These are phyloP conservation scores for Leccinum disarticulatum DNA, from an alignment of 768 basidiomycete genomes.

Conservation along the genomic window DNA sequence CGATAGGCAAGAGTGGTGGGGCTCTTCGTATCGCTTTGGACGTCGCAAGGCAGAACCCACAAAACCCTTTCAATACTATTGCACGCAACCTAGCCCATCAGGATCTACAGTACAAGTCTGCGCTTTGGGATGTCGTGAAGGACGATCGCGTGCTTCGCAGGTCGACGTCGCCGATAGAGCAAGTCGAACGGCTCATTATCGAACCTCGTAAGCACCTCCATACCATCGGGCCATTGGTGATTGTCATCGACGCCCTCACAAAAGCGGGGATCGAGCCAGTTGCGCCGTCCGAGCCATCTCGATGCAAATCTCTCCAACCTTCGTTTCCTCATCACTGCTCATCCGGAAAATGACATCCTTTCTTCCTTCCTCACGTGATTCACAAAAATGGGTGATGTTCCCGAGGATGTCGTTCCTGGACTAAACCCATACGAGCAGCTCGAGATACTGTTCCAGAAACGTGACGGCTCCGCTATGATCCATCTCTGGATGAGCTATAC, in stretches of 20 bases:
- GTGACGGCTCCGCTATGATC: neutral
- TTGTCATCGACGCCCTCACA: neutral
- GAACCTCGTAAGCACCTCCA: neutral
- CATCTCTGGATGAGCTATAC: neutral
- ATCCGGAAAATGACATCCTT: no score
- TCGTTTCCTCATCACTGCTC: no score
- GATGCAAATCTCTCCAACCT: no score
- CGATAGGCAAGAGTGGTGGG: neutral
- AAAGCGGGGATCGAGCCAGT: neutral
- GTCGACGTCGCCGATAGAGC: neutral
- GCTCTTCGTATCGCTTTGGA: neutral
- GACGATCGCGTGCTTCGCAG: neutral
- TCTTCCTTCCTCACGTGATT: no score
- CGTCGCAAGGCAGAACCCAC: no score
- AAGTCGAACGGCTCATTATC: neutral
- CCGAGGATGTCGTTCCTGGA: neutral
- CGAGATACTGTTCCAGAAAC: neutral
- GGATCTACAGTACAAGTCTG: neutral
- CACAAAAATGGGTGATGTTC: no score
- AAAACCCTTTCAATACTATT: neutral
- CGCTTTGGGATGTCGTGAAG: neutral
- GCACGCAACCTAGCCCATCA: neutral
- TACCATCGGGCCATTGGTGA: neutral
- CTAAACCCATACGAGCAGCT: neutral
- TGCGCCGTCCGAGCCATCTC: no score